Conservation (phyloP, 768 basidiomycete species). For the Xanthoconium stramineum region DNA sequence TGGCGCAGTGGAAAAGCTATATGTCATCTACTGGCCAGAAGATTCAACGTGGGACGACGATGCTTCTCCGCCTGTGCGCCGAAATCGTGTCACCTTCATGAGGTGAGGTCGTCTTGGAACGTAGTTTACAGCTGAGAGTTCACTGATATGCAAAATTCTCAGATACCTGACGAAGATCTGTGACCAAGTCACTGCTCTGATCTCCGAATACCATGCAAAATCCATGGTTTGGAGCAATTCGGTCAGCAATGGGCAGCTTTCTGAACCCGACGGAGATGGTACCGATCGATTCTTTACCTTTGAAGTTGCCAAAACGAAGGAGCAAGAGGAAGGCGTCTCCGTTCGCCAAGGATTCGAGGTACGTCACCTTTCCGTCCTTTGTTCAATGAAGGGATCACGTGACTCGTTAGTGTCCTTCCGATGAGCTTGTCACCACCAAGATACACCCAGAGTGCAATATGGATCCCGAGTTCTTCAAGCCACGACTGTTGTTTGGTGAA, state of each 20-base stretch:
- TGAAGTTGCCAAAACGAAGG: slow-evolving; percentile 52
- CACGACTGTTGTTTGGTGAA: slow-evolving; percentile 38
- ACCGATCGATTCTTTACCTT: slow-evolving; percentile 53
- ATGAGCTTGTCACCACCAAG: slow-evolving; percentile 14
- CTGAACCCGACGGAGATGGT: slow-evolving; percentile 32
- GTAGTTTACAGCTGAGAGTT: not conserved
- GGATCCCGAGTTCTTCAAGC: slow-evolving; percentile 24
- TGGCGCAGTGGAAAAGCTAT: slow-evolving; percentile 26
- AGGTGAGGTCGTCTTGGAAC: slow-evolving; percentile 33
- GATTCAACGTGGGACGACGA: slow-evolving; percentile 55
- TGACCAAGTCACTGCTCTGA: slow-evolving; percentile 49
- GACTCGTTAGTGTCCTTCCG: slow-evolving; percentile 13
- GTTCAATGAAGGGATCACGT: not conserved
- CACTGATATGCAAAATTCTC: not conserved
- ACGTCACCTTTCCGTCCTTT: not conserved
- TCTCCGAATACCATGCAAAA: slow-evolving; percentile 45
- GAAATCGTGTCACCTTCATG: slow-evolving; percentile 61
- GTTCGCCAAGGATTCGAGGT: slow-evolving; percentile 46
- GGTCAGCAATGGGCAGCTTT: slow-evolving; percentile 21
- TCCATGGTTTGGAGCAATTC: slow-evolving; percentile 44
- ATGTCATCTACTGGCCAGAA: slow-evolving; percentile 63
- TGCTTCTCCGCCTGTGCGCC: slow-evolving; percentile 43
- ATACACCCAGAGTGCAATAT: slow-evolving; percentile 20
- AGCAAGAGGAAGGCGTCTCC: slow-evolving; percentile 54
- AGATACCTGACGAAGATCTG: slow-evolving; percentile 60